These are phyloP conservation scores for Solanum ahanhuiri DNA, from an alignment of 257 asterid species.

Conservation along the genomic window DNA sequence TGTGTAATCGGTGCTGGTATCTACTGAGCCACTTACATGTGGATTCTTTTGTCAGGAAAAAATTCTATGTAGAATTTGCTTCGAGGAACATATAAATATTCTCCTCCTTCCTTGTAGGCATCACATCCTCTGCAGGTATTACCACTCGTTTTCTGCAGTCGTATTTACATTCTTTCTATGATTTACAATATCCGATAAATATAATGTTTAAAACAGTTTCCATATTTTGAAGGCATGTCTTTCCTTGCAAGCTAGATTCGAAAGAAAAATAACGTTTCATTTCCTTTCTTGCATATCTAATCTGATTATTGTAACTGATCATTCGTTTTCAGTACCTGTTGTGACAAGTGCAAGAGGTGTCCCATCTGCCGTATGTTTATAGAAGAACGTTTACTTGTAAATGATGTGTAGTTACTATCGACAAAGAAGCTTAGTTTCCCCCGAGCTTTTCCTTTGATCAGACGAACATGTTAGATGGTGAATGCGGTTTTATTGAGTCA, in stretches of 20 bases:
- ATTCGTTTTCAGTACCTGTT: constrained; percentile 43
- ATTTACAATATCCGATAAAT: background rate
- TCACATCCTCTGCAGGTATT: constrained; percentile 87
- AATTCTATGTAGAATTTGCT: constrained; percentile 83
- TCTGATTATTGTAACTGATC: background rate
- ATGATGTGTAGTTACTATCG: constrained; percentile 41
- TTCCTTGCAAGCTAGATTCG: background rate
- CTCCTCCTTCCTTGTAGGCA: constrained; percentile 94
- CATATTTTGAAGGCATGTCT: background rate
- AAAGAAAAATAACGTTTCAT: background rate
- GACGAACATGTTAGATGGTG: constrained; percentile 19
- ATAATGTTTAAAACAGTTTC: background rate
- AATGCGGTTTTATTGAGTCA: constrained; percentile 53
- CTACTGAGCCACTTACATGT: background rate
- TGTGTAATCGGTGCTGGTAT: too few species aligned
- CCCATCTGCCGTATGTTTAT: constrained; percentile 79
- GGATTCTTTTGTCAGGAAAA: constrained; percentile 51
- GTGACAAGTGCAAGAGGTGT: constrained; percentile 88
- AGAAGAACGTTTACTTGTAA: constrained; percentile 64
- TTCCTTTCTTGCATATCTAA: background rate
- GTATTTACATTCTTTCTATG: background rate
- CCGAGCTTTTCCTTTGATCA: background rate
- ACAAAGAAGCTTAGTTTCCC: background rate
- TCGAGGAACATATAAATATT: constrained; percentile 68
- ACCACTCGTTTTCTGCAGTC: background rate